Percentiles rank a stretch among this genome's conserved stretches.
Evolutionary conservation across 1,284 basidiomycete species (phyloP).

Genomic region (Melampsora larici-populina): DNA sequence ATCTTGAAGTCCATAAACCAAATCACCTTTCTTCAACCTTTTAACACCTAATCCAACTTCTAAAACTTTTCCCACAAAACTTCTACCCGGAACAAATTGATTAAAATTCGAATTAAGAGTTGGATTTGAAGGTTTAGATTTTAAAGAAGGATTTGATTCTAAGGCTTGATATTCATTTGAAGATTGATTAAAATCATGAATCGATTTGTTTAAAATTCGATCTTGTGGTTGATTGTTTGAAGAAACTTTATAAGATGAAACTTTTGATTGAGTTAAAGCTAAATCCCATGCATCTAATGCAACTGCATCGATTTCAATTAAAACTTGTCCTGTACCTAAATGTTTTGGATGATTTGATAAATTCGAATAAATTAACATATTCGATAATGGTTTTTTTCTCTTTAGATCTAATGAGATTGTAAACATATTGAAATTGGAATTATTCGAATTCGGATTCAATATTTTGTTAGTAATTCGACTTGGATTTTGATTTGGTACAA

Average conservation of each 20-base stretch:
- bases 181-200: neutral
- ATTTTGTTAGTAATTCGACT: neutral
- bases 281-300: slow-evolving; percentile 36
- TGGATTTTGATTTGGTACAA: neutral
- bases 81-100: slow-evolving; percentile 55
- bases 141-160: too few relatives aligned
- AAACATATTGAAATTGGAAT: neutral
- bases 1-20: slow-evolving; percentile 55
- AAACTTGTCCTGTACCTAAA: slow-evolving; percentile 11
- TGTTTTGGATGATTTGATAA: neutral
- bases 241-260: neutral
- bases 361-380: neutral
- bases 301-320: slow-evolving; percentile 23
- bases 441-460: neutral
- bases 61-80: slow-evolving; percentile 55
- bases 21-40: slow-evolving; percentile 53
- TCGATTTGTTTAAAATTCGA: neutral
- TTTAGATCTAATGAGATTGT: neutral
- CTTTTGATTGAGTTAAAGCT: slow-evolving; percentile 10
- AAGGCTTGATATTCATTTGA: neutral
- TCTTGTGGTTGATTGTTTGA: neutral
- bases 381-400: neutral
- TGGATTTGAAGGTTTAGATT: neutral
- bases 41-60: slow-evolving; percentile 51
- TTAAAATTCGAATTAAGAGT: neutral